Percentiles rank a stretch among this genome's conserved stretches.
phyloP scores from a whole-genome alignment of 1,284 basidiomycete genomes.

The Rhodotorula sp. region DNA sequence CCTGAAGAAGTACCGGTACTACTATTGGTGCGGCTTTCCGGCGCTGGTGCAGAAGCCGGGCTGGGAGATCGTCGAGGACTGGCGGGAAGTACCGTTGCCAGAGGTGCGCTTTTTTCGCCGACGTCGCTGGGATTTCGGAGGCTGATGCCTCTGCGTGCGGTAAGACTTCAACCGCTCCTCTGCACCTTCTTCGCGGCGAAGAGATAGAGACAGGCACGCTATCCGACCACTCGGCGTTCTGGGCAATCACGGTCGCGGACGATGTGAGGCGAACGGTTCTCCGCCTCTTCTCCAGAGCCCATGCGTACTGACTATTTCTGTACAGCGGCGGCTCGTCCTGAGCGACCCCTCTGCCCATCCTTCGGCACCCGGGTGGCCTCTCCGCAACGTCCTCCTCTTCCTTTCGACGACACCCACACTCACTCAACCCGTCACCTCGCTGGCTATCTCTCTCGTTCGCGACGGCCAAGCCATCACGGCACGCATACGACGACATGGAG shows the following conservation, averaged over 20 bases:
- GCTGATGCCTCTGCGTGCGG: neutral
- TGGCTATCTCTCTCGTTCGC: slow-evolving; percentile 65
- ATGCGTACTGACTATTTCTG: accelerated
- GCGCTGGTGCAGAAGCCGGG: slow-evolving; percentile 80
- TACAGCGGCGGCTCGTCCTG: slow-evolving; percentile 67
- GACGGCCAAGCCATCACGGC: slow-evolving; percentile 49
- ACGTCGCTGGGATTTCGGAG: neutral
- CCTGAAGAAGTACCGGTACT: slow-evolving; percentile 96
- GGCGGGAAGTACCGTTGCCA: slow-evolving; percentile 3
- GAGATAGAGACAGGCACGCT: neutral
- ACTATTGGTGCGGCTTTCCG: slow-evolving; percentile 97
- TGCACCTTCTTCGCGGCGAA: neutral
- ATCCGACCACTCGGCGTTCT: slow-evolving; percentile 52
- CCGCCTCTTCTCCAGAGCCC: too few species aligned
- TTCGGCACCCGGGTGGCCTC: slow-evolving; percentile 84
- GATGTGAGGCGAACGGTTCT: slow-evolving; percentile 48
- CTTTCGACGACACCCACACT: slow-evolving; percentile 55
- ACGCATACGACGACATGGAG: neutral
- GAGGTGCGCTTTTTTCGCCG: neutral
- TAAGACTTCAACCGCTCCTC: neutral
- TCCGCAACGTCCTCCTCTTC: slow-evolving; percentile 86
- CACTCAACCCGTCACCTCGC: slow-evolving; percentile 54
- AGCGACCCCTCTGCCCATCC: slow-evolving; percentile 80
- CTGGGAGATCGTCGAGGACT: slow-evolving; percentile 63
- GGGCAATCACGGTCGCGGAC: slow-evolving; percentile 51